A percentile compares a stretch with the other conserved stretches of the same genome.
These are phyloP conservation scores for Coffea eugenioides DNA, from an alignment of 257 asterid species.

Conservation along the genomic window DNA sequence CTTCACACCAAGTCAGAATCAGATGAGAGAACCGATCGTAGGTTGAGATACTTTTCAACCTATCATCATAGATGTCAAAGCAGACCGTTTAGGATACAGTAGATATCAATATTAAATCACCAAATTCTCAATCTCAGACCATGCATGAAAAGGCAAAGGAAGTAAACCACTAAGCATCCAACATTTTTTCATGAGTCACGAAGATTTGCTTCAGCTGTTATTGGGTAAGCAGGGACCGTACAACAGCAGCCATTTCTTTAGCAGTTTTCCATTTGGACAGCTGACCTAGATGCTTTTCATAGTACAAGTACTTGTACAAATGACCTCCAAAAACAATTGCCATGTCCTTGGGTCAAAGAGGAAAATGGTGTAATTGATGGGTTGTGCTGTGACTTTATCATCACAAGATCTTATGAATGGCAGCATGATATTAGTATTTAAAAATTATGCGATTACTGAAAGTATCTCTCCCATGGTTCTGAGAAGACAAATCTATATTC, in stretches of 20 bases:
- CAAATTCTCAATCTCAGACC: constrained; percentile 95
- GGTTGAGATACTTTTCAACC: constrained; percentile 93
- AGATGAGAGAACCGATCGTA: constrained; percentile 95
- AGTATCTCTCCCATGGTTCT: constrained; percentile 86
- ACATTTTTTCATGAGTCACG: constrained; percentile 93
- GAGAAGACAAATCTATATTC: constrained; percentile 92
- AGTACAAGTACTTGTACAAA: constrained; percentile 98
- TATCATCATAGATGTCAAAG: constrained; percentile 93
- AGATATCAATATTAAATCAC: constrained; percentile 92
- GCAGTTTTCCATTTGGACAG: constrained; percentile 99
- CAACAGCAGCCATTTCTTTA: constrained; percentile 97
- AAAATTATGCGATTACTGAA: constrained; percentile 89
- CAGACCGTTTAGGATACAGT: constrained; percentile 96
- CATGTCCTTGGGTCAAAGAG: constrained; percentile 96
- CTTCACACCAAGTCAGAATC: constrained; percentile 79
- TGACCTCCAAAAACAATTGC: constrained; percentile 89
- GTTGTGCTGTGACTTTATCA: constrained; percentile 93
- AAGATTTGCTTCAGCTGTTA: constrained; percentile 94
- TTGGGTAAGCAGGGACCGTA: constrained; percentile 91
- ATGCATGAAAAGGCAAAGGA: constrained; percentile 98
- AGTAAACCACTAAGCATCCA: constrained; percentile 96
- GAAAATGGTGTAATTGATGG: constrained; percentile 95
- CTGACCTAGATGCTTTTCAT: constrained; percentile 98
- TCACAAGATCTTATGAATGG: constrained; percentile 94
- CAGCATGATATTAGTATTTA: constrained; percentile 43